These are phyloP conservation scores for Populus tomentosa DNA, from an alignment of 441 rosid genomes.

Conservation along the genomic window DNA sequence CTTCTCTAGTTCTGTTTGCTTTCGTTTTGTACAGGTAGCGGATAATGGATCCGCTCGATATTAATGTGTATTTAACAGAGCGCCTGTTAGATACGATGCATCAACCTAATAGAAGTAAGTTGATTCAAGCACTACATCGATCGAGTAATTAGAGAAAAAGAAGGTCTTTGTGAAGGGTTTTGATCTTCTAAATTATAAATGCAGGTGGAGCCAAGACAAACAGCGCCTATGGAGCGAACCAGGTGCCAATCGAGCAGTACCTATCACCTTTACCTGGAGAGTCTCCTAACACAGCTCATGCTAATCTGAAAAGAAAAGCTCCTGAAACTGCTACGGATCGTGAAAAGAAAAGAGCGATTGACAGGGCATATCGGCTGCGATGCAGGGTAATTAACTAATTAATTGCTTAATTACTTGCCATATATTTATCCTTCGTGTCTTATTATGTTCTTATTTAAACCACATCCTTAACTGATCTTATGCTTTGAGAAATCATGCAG, in stretches of 20 bases:
- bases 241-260: neutral
- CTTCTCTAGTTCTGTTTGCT: neutral
- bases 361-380: neutral
- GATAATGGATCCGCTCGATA: neutral
- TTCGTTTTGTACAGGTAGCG: neutral
- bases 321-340: neutral
- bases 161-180: neutral
- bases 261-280: neutral
- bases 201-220: neutral
- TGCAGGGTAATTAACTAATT: neutral
- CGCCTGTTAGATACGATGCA: neutral
- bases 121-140: neutral
- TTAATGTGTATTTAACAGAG: neutral
- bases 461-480: neutral
- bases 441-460: too few species aligned
- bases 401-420: too few species aligned
- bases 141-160: neutral
- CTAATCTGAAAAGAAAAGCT: neutral
- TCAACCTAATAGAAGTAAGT: neutral
- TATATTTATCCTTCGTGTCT: neutral
- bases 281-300: neutral
- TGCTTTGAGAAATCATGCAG: neutral
- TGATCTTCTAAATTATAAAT: neutral
- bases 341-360: neutral
- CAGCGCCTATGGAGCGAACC: neutral